Percentiles rank a stretch among this genome's conserved stretches.
Conservation (phyloP, 805 yeast species). For the Lipomyces spencermartinsiae region DNA sequence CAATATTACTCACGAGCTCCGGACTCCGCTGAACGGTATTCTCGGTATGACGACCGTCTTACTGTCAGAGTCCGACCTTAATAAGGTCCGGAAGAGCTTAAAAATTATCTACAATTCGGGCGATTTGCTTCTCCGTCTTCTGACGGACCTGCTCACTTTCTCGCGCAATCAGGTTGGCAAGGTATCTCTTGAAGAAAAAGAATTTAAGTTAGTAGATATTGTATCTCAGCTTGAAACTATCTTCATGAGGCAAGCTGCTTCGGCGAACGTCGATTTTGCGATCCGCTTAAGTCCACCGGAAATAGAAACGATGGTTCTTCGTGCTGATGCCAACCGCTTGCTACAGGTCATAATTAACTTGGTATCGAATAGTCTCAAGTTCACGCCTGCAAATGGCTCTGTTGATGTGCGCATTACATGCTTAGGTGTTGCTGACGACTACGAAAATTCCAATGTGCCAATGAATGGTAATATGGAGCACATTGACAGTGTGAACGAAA, state of each 20-base stretch:
- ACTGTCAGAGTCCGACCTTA: slow-evolving; percentile 78
- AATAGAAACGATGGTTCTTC: slow-evolving; percentile 64
- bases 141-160: slow-evolving; percentile 89
- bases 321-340: slow-evolving; percentile 89
- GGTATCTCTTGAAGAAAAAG: slow-evolving; percentile 80
- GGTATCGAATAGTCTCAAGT: slow-evolving; percentile 87
- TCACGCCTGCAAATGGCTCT: slow-evolving; percentile 70
- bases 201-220: slow-evolving; percentile 79
- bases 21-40: slow-evolving; percentile 96
- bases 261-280: slow-evolving; percentile 72
- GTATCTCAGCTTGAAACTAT: slow-evolving; percentile 85
- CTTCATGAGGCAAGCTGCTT: slow-evolving; percentile 78
- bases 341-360: slow-evolving; percentile 91
- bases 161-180: slow-evolving; percentile 89
- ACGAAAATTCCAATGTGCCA: not conserved
- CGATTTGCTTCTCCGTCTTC: slow-evolving; percentile 82
- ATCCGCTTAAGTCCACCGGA: slow-evolving; percentile 63
- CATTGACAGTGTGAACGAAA: no score
- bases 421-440: slow-evolving; percentile 60
- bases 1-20: slow-evolving; percentile 90
- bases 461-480: not conserved
- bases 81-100: slow-evolving; percentile 74
- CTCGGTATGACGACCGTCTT: slow-evolving; percentile 94
- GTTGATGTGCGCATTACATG: slow-evolving; percentile 41
- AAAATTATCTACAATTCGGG: slow-evolving; percentile 90